A percentile compares a stretch with the other conserved stretches of the same genome.
These are phyloP conservation scores for Aspergillus costaricaensis DNA, from an alignment of 2,329 filamentous ascomycete genomes.

Conservation along the genomic window DNA sequence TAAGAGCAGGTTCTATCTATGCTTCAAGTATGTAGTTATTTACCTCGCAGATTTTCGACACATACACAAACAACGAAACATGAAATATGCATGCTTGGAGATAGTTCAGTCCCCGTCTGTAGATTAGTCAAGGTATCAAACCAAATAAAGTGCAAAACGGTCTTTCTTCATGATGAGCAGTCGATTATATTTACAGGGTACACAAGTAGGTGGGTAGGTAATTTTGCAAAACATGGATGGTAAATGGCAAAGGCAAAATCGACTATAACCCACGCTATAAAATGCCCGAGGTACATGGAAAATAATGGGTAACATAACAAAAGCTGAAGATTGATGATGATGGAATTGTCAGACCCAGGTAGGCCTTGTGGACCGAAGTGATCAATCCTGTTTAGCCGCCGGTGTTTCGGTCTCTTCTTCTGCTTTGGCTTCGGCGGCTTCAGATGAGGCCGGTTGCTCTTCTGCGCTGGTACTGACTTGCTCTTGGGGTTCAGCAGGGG, in stretches of 20 bases:
- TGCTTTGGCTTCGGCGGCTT: neutral
- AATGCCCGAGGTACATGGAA: slow-evolving; percentile 16
- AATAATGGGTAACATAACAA: neutral
- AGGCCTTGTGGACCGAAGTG: neutral
- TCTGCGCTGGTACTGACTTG: neutral
- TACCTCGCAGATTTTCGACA: no score
- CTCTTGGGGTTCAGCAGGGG: slow-evolving; percentile 1
- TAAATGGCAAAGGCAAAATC: neutral
- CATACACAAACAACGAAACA: no score
- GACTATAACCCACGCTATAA: slow-evolving; percentile 17
- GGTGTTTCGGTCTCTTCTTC: neutral
- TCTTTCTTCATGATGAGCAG: no score
- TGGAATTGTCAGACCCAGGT: neutral
- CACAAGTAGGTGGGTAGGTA: neutral
- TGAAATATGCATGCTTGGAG: no score
- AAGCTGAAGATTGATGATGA: neutral
- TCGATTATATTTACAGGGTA: no score
- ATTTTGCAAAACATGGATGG: neutral
- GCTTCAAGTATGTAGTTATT: no score
- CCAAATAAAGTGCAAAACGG: no score
- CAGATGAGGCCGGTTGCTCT: neutral
- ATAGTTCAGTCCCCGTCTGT: no score
- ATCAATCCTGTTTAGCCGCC: neutral
- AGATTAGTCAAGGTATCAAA: no score
- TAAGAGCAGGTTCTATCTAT: no score